Base-by-base conservation (phyloP, 441 rosid species). In the Aquilaria agallochum region DNA sequence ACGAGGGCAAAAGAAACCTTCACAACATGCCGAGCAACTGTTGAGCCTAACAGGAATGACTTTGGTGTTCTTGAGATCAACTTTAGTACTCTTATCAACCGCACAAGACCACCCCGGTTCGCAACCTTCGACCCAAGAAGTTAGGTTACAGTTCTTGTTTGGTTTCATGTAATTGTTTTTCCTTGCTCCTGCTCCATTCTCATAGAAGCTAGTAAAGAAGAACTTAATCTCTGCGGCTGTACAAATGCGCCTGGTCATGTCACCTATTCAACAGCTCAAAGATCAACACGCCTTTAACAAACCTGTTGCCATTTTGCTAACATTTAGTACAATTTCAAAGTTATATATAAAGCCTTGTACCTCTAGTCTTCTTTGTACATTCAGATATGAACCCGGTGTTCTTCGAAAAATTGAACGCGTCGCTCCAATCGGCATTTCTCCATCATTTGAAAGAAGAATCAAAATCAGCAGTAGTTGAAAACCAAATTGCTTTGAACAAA, bases 31-130 rank as follows among this genome's bases (percentile, higher is more conserved):
- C 2, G 65, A 69, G 34, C 98, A 95, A 49, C 64, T 50, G 44
- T 62, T 60, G 59, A 83, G 77, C 71, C 97, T 80, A 12, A 49
- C 50, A 55, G 96, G 97, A 30, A 86, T 76, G 31, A 61, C 78
- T 63, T 80, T 80, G 2, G 82, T 67, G 63, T 90, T 77, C 72
- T 69, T 76, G 9, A 85, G 82, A 67, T 89, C 78, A 54, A 83
- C 74, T 62, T 85, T 83, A 0, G 55, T 32, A 3, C 71, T 76
- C 9, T 66, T 63, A 61, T 66, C 76, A 36, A 73, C 83, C 11
- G 81, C 77, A 66, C 99, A 95, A 71, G 90, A 90, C 99, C 99
- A 92, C 60, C 97, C 99, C 55, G 99, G 95, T 72, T 89, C 99
- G 61, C 98, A 89, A 12, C 99, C 99, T 47, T 83, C 59, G 67